Evolutionary conservation across 2,329 filamentous ascomycete species (phyloP).

Genomic region (Rhytidhysteron rufulum): DNA sequence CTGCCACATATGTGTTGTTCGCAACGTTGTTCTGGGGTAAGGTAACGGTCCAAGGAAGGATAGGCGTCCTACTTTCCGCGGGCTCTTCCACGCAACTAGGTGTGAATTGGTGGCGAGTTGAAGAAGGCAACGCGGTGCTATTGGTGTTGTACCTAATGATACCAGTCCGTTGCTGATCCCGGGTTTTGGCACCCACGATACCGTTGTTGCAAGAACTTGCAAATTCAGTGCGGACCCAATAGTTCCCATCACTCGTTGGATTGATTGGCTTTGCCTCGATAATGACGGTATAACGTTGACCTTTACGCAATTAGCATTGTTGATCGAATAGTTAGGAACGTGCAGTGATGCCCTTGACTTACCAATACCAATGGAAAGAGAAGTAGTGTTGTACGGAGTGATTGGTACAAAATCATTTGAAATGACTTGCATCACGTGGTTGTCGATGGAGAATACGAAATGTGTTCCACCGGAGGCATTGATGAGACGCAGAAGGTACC

Average conservation of each 20-base stretch:
- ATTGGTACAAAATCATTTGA: conserved; percentile 25
- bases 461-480: conserved; percentile 7
- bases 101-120: not conserved
- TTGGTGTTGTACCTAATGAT: conserved; percentile 5
- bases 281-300: conserved; percentile 40
- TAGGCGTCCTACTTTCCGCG: conserved; percentile 3
- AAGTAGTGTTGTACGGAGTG: conserved; percentile 25
- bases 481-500: conserved; percentile 9
- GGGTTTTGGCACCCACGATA: not conserved
- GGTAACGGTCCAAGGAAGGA: conserved; percentile 3
- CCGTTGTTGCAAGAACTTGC: not conserved
- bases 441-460: conserved; percentile 30
- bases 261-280: conserved; percentile 34
- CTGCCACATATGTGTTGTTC: conserved; percentile 1
- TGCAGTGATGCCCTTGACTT: not conserved
- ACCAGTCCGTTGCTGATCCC: conserved; percentile 1
- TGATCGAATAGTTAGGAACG: not conserved
- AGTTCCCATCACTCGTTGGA: conserved; percentile 21
- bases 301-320: not conserved
- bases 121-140: not conserved
- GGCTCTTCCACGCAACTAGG: conserved; percentile 7
- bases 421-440: conserved; percentile 33
- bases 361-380: conserved; percentile 31
- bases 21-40: not conserved
- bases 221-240: conserved; percentile 37